Percentiles rank a stretch among this genome's conserved stretches.
Evolutionary conservation across 345 rosid species (phyloP).

Genomic region (Cardamine occulta): DNA sequence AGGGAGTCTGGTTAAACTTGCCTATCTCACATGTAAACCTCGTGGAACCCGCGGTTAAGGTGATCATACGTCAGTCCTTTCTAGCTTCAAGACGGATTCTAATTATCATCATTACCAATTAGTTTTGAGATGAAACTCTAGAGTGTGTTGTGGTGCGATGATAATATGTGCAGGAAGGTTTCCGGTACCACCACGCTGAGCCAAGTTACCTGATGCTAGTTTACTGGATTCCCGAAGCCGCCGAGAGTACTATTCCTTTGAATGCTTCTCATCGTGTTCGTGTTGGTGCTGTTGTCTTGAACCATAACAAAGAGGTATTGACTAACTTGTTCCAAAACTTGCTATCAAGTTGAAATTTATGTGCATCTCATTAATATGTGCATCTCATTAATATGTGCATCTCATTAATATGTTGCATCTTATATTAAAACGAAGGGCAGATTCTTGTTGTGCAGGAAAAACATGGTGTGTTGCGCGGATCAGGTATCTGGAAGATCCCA

Average conservation of each 20-base stretch:
- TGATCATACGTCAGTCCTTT: constrained; percentile 30
- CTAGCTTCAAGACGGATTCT: background rate
- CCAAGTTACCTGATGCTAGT: constrained; percentile 82
- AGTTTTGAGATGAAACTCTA: background rate
- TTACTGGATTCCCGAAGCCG: constrained; percentile 68
- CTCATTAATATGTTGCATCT: background rate
- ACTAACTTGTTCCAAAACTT: background rate
- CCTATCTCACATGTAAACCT: constrained; percentile 67
- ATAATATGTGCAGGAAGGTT: constrained; percentile 62
- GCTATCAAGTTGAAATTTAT: background rate
- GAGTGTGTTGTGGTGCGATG: background rate
- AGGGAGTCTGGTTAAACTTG: constrained; percentile 79
- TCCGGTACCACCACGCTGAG: constrained; percentile 81
- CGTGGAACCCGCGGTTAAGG: constrained; percentile 75
- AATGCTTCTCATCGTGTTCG: constrained; percentile 79
- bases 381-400: too few species aligned
- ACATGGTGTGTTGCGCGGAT: constrained; percentile 55
- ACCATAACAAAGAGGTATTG: constrained; percentile 70
- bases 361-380: too few species aligned
- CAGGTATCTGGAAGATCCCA: constrained; percentile 85
- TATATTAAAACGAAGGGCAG: constrained; percentile 43
- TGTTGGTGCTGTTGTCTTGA: constrained; percentile 77
- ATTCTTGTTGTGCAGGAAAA: constrained; percentile 85
- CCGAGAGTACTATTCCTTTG: constrained; percentile 64
- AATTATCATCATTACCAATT: background rate